Percentiles rank a stretch among this genome's conserved stretches.
phyloP scores from a whole-genome alignment of 1,284 basidiomycete genomes.

The Phlebopus sp. region DNA sequence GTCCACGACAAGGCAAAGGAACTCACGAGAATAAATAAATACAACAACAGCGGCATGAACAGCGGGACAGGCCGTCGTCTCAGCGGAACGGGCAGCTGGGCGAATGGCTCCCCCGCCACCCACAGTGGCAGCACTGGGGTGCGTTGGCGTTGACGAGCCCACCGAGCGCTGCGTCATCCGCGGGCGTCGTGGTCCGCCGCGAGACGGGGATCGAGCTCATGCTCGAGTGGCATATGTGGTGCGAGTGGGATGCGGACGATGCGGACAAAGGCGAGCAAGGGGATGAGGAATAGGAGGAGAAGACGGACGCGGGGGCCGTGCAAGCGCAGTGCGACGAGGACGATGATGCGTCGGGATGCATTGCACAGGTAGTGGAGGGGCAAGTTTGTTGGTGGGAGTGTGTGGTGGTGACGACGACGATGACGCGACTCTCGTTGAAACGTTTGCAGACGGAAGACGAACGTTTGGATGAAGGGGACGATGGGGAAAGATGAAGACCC shows the following conservation, averaged over 20 bases:
- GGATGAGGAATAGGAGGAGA: constrained; percentile 10
- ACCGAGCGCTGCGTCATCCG: too few species aligned
- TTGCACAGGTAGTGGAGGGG: not conserved
- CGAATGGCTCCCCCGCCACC: constrained; percentile 64
- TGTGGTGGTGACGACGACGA: too few species aligned
- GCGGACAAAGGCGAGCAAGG: constrained; percentile 8
- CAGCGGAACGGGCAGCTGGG: constrained; percentile 62
- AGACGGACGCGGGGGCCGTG: constrained; percentile 6
- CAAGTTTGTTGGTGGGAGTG: too few species aligned
- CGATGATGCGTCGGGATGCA: constrained; percentile 21
- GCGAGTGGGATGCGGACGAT: constrained; percentile 11
- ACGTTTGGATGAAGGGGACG: too few species aligned
- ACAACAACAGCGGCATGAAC: constrained; percentile 15
- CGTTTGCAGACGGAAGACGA: too few species aligned
- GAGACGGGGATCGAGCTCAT: constrained; percentile 20
- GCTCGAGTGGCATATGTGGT: constrained; percentile 13
- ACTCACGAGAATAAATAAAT: constrained; percentile 32
- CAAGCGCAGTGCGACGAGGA: constrained; percentile 10
- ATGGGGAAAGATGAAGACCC: too few species aligned
- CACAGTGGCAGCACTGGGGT: constrained; percentile 76
- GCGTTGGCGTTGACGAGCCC: constrained; percentile 42
- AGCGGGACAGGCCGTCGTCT: constrained; percentile 9
- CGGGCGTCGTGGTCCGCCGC: constrained; percentile 22
- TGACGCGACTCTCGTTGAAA: too few species aligned
- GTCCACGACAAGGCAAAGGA: too few species aligned